phyloP scores from a whole-genome alignment of 1,284 basidiomycete genomes.

The Pisolithus thermaeus region DNA sequence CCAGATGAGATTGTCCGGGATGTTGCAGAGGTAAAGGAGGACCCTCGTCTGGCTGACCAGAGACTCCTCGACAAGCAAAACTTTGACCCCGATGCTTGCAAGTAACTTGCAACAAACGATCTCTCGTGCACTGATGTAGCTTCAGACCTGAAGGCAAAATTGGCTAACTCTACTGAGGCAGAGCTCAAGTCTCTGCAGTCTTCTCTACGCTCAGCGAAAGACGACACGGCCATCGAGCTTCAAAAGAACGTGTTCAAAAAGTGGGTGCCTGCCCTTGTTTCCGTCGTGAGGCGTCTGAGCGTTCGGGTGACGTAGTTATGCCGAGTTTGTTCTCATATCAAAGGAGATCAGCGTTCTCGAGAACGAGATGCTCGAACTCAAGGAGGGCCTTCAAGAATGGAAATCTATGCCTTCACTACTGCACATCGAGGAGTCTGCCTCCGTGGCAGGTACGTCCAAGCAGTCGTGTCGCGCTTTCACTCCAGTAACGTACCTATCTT shows the following conservation, averaged over 20 bases:
- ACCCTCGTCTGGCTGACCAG: conserved; percentile 41
- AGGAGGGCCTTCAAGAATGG: conserved; percentile 92
- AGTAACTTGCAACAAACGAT: conserved; percentile 23
- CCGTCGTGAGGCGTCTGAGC: background rate
- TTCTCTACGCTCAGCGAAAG: conserved; percentile 56
- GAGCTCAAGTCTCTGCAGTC: conserved; percentile 71
- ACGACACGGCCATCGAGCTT: conserved; percentile 64
- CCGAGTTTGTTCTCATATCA: conserved; percentile 93
- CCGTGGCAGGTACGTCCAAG: conserved; percentile 39
- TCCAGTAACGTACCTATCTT: conserved; percentile 3
- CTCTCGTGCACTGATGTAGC: background rate
- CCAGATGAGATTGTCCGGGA: conserved; percentile 42
- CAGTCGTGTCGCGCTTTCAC: conserved; percentile 10
- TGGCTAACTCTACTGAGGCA: conserved; percentile 76
- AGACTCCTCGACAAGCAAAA: conserved; percentile 67
- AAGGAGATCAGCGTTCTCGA: conserved; percentile 96
- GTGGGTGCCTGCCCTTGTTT: conserved; percentile 34
- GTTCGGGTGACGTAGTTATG: conserved; percentile 56
- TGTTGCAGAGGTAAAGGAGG: conserved; percentile 38
- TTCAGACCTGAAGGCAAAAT: conserved; percentile 65
- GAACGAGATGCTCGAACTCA: conserved; percentile 97
- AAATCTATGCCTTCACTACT: conserved; percentile 90
- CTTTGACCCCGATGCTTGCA: conserved; percentile 81
- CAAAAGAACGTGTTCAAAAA: conserved; percentile 89
- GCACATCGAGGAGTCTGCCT: conserved; percentile 76